Evolutionary conservation across 1,284 basidiomycete species (phyloP).

Genomic region (Trichosporon coremiiforme): DNA sequence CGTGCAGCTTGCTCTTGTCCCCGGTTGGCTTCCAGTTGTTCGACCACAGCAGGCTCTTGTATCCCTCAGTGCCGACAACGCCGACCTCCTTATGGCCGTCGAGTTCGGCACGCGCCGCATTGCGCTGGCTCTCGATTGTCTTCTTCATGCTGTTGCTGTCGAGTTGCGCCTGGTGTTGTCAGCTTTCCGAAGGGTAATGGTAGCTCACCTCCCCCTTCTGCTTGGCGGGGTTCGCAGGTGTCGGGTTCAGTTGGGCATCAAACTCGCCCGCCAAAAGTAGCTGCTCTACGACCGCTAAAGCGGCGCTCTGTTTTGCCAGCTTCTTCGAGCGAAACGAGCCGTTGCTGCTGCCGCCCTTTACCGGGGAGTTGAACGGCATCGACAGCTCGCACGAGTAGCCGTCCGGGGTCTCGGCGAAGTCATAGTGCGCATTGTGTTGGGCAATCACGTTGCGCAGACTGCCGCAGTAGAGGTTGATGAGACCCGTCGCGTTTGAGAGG

Average conservation of each 20-base stretch:
- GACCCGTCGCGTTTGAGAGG: constrained; percentile 18
- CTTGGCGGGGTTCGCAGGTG: constrained; percentile 27
- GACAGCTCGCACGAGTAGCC: not conserved
- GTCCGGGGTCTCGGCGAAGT: not conserved
- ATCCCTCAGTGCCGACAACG: not conserved
- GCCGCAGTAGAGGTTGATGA: constrained; percentile 27
- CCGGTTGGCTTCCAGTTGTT: constrained; percentile 1
- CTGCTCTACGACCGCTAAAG: constrained; percentile 25
- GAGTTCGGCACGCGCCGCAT: not conserved
- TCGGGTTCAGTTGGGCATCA: constrained; percentile 30
- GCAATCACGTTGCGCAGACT: constrained; percentile 28
- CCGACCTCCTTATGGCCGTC: not conserved
- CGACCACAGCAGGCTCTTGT: constrained; percentile 15
- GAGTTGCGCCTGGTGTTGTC: not conserved
- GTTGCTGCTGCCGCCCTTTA: constrained; percentile 13
- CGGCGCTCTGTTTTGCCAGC: constrained; percentile 36
- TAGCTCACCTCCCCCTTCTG: constrained; percentile 4
- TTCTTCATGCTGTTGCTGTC: not conserved
- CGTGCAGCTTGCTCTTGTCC: not conserved
- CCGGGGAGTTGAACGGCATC: constrained; percentile 28
- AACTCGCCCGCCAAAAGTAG: constrained; percentile 35
- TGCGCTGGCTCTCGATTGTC: not conserved
- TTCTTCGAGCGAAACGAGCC: constrained; percentile 24
- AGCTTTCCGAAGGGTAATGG: not conserved
- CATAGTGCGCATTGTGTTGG: constrained; percentile 20